These are phyloP conservation scores for Phytopythium montanum DNA, from an alignment of 352 stramenopile species.

Conservation along the genomic window DNA sequence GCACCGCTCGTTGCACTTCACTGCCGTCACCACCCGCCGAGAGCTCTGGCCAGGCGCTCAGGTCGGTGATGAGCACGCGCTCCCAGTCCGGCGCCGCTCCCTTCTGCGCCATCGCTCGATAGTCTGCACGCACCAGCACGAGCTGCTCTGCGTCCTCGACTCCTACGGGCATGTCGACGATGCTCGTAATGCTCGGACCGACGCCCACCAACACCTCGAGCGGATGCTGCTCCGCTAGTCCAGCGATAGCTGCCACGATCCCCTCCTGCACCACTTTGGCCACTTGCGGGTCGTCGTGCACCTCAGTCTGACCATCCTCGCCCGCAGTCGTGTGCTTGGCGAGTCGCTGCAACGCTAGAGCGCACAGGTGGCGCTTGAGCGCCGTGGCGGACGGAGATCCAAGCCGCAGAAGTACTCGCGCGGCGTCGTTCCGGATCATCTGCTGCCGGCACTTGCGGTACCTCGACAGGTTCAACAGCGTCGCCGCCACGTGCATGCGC, in stretches of 20 bases:
- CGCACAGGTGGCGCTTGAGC: slow-evolving; percentile 65
- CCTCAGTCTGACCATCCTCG: background rate
- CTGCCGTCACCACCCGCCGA: background rate
- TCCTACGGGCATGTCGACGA: slow-evolving; percentile 9
- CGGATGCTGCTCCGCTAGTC: slow-evolving; percentile 57
- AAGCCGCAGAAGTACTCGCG: slow-evolving; percentile 62
- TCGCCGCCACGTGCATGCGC: slow-evolving; percentile 62
- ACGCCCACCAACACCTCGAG: slow-evolving; percentile 44
- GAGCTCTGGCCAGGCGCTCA: slow-evolving; percentile 49
- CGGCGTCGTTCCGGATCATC: slow-evolving; percentile 73
- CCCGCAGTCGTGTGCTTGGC: slow-evolving; percentile 29
- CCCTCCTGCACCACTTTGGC: slow-evolving; percentile 68
- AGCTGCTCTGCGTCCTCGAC: slow-evolving; percentile 14
- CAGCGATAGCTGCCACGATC: slow-evolving; percentile 57
- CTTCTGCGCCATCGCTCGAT: slow-evolving; percentile 38
- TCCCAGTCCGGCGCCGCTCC: slow-evolving; percentile 53
- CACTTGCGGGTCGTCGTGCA: slow-evolving; percentile 38
- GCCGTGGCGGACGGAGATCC: slow-evolving; percentile 31
- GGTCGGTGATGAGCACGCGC: slow-evolving; percentile 45
- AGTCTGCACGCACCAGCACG: slow-evolving; percentile 20
- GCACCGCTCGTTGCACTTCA: background rate
- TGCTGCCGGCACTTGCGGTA: slow-evolving; percentile 54
- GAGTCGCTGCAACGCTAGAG: slow-evolving; percentile 56
- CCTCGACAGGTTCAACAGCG: slow-evolving; percentile 61
- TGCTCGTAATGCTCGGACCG: slow-evolving; percentile 17